These are phyloP conservation scores for Umbelopsis sp. DNA, from an alignment of 371 early-diverging fungal genomes.

Conservation along the genomic window DNA sequence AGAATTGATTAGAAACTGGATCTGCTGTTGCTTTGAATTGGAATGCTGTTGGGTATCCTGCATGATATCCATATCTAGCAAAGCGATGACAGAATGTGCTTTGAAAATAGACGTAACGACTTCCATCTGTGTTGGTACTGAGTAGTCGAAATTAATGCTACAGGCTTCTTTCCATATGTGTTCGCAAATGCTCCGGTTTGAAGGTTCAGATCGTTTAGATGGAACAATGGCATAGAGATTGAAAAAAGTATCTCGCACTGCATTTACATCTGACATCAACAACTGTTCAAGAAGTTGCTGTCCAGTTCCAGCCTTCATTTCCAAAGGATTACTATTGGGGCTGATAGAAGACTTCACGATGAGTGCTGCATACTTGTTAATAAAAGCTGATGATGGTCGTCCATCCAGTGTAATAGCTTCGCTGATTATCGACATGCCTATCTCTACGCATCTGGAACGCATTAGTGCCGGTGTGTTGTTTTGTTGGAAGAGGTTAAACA, in stretches of 20 bases:
- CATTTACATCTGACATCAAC: not conserved
- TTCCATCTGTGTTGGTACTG: not conserved
- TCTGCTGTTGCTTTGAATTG: not conserved
- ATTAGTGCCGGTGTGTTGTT: constrained; percentile 37
- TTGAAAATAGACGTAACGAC: not conserved
- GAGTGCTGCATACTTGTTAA: constrained; percentile 31
- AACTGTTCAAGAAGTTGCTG: not conserved
- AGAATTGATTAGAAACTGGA: not conserved
- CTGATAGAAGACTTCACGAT: not conserved
- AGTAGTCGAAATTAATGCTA: not conserved
- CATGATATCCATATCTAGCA: constrained; percentile 58
- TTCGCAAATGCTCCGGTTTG: not conserved
- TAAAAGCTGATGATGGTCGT: constrained; percentile 26
- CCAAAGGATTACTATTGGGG: not conserved
- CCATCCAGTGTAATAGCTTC: constrained; percentile 30
- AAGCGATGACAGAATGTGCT: not conserved
- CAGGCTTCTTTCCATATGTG: not conserved
- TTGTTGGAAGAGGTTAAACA: constrained; percentile 47
- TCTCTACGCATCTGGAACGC: constrained; percentile 37
- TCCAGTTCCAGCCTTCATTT: not conserved
- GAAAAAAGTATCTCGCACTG: not conserved
- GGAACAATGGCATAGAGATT: not conserved
- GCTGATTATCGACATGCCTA: constrained; percentile 38
- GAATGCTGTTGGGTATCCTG: constrained; percentile 34
- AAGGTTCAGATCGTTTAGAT: not conserved